Percentiles rank a stretch among this genome's conserved stretches.
phyloP scores from a whole-genome alignment of 2,329 filamentous ascomycete species.

The Phaeophleospora eucalypticola region DNA sequence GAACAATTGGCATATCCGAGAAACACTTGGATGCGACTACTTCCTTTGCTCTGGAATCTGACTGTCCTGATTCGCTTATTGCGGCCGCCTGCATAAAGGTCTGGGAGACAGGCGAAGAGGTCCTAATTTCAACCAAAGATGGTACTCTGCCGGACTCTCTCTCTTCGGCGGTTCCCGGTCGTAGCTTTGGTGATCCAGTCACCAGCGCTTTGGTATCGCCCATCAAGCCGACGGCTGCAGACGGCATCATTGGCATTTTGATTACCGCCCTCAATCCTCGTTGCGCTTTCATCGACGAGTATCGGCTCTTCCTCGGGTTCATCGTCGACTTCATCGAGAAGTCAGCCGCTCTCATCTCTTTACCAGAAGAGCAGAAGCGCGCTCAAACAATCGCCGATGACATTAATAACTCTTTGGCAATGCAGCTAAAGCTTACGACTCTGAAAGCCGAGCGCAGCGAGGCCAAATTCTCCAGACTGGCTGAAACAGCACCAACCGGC shows the following conservation, averaged over 20 bases:
- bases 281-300: slow-evolving; percentile 37
- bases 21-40: slow-evolving; percentile 27
- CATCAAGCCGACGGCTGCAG: slow-evolving; percentile 33
- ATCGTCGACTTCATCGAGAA: slow-evolving; percentile 37
- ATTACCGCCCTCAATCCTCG: slow-evolving; percentile 39
- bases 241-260: slow-evolving; percentile 37
- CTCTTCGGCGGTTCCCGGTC: slow-evolving; percentile 29
- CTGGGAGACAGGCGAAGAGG: slow-evolving; percentile 28
- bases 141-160: slow-evolving; percentile 27
- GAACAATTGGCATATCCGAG: slow-evolving; percentile 26
- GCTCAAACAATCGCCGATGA: slow-evolving; percentile 34
- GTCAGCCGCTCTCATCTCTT: slow-evolving; percentile 36
- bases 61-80: slow-evolving; percentile 9
- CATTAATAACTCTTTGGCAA: slow-evolving; percentile 36
- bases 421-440: slow-evolving; percentile 31
- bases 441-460: slow-evolving; percentile 34
- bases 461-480: slow-evolving; percentile 38
- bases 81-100: slow-evolving; percentile 31
- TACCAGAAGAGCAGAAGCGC: slow-evolving; percentile 35
- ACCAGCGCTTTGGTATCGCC: slow-evolving; percentile 35
- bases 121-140: slow-evolving; percentile 31
- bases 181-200: slow-evolving; percentile 35
- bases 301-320: slow-evolving; percentile 37
- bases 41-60: slow-evolving; percentile 14
- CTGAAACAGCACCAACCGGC: slow-evolving; percentile 37